Conservation (phyloP, 306 rosid species). For the Ziziphus jujuba region DNA sequence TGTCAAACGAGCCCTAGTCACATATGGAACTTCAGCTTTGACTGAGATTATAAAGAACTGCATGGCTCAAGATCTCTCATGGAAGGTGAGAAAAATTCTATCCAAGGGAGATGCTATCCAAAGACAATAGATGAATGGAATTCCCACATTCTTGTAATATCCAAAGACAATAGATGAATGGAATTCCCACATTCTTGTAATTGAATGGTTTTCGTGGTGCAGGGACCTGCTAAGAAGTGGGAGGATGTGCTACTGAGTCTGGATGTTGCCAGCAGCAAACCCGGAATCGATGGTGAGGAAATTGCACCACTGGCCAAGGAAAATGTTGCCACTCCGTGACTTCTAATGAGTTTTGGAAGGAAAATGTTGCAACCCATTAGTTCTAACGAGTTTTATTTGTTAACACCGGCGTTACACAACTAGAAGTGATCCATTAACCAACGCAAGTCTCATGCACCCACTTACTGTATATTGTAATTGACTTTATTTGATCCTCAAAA, state of each 20-base stretch:
- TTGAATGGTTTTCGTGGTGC: conserved; percentile 3
- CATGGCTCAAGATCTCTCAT: conserved; percentile 84
- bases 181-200: not conserved
- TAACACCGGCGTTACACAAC: not conserved
- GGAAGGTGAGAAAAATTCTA: conserved; percentile 53
- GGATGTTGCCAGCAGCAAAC: conserved; percentile 59
- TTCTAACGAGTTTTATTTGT: not conserved
- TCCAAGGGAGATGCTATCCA: too few species aligned
- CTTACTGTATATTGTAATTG: too few species aligned
- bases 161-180: not conserved
- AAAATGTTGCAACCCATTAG: conserved; percentile 63
- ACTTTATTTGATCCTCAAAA: too few species aligned
- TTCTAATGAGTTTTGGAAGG: conserved; percentile 29
- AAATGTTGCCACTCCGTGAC: conserved; percentile 64
- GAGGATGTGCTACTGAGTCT: conserved; percentile 59
- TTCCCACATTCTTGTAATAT: not conserved
- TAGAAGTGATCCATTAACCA: not conserved
- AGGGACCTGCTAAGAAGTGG: conserved; percentile 86
- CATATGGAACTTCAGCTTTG: conserved; percentile 54
- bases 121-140: not conserved
- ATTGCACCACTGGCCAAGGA: conserved; percentile 78
- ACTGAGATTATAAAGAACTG: conserved; percentile 58
- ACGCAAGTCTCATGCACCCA: not conserved
- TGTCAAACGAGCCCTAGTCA: conserved; percentile 48
- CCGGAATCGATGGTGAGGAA: conserved; percentile 71